Percentiles rank a stretch among this genome's conserved stretches.
These are phyloP conservation scores for Zhuliangozyma blackwelliae DNA, from an alignment of 1,139 yeast genomes.

Conservation along the genomic window DNA sequence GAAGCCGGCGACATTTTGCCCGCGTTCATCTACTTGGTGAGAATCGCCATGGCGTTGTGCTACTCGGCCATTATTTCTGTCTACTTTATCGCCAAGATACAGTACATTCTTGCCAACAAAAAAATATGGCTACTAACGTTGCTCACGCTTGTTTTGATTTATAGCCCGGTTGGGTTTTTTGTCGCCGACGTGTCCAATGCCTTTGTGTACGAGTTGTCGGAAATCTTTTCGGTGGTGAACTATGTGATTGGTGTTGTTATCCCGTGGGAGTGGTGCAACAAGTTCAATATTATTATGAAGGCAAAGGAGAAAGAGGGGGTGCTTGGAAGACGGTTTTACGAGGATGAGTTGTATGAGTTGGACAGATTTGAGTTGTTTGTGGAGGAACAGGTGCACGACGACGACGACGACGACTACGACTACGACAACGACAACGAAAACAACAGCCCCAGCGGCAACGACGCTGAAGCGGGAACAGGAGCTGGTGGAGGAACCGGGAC, in stretches of 20 bases:
- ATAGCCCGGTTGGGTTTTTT: conserved; percentile 69
- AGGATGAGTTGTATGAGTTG: conserved; percentile 54
- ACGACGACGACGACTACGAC: conserved; percentile 13
- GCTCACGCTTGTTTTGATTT: conserved; percentile 55
- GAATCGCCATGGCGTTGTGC: conserved; percentile 70
- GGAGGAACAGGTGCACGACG: conserved; percentile 26
- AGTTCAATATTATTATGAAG: conserved; percentile 56
- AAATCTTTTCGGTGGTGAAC: conserved; percentile 65
- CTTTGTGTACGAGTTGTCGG: conserved; percentile 70
- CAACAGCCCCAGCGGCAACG: conserved; percentile 2
- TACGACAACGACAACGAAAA: conserved; percentile 10
- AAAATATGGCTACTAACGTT: conserved; percentile 53
- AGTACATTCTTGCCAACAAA: conserved; percentile 48
- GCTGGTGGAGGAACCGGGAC: neutral
- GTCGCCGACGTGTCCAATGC: conserved; percentile 72
- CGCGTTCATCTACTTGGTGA: conserved; percentile 71
- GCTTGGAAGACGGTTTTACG: conserved; percentile 73
- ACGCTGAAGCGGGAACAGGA: neutral
- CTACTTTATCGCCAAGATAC: conserved; percentile 52
- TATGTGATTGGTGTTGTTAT: conserved; percentile 72
- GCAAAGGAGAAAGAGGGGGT: conserved; percentile 74
- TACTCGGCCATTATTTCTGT: conserved; percentile 66
- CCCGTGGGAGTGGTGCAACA: conserved; percentile 88
- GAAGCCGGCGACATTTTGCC: conserved; percentile 63
- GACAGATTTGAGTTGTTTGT: conserved; percentile 42